phyloP scores from a whole-genome alignment of 2,329 filamentous ascomycete genomes.

The Neonectria coccinea region DNA sequence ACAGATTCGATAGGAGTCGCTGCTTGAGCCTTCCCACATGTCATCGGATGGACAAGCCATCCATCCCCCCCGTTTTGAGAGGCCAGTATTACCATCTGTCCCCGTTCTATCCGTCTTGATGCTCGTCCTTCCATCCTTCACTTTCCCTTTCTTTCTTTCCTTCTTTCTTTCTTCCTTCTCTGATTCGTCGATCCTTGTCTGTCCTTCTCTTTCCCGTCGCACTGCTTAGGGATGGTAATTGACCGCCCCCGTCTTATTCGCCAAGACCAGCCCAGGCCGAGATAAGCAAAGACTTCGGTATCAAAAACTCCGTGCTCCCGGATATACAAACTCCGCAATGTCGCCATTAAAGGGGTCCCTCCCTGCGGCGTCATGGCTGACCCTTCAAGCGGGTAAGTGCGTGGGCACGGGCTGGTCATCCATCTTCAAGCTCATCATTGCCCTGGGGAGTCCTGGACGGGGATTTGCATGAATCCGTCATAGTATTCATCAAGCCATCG shows the following conservation, averaged over 20 bases:
- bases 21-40: slow-evolving; percentile 31
- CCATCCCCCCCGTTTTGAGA: slow-evolving; percentile 25
- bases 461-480: slow-evolving; percentile 65
- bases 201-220: slow-evolving; percentile 25
- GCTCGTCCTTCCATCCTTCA: slow-evolving; percentile 6
- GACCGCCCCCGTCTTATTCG: slow-evolving; percentile 12
- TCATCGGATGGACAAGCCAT: slow-evolving; percentile 25
- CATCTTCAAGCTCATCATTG: slow-evolving; percentile 36
- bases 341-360: slow-evolving; percentile 30
- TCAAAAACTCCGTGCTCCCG: slow-evolving; percentile 42
- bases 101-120: slow-evolving; percentile 33
- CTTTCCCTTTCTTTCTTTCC: slow-evolving; percentile 18
- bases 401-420: slow-evolving; percentile 35
- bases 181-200: slow-evolving; percentile 10
- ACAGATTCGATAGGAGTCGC: slow-evolving; percentile 34
- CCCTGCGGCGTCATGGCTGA: slow-evolving; percentile 28
- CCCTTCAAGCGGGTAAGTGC: slow-evolving; percentile 25
- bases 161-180: slow-evolving; percentile 13
- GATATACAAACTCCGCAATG: slow-evolving; percentile 39
- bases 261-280: slow-evolving; percentile 30
- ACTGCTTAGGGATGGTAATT: slow-evolving; percentile 27
- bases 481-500: slow-evolving; percentile 68
- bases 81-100: slow-evolving; percentile 26
- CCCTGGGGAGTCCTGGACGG: slow-evolving; percentile 41
- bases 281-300: slow-evolving; percentile 30